Evolutionary conservation across 2,329 filamentous ascomycete genomes (phyloP), one percentile per base, ranked within the genome.

Genomic region (Exophiala aquamarina): DNA sequence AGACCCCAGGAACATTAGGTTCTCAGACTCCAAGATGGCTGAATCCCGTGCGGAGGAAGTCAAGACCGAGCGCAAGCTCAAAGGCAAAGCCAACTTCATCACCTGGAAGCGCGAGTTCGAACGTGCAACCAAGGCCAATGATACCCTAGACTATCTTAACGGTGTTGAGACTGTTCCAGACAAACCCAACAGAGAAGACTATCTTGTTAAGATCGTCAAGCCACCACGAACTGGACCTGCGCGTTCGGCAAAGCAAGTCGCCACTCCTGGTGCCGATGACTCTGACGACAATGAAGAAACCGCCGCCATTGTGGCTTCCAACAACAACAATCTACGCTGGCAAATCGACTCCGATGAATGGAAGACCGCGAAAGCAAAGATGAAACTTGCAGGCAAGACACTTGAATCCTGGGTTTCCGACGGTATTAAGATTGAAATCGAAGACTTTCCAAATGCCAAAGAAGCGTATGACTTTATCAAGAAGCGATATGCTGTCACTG

Each of bases 61-160:
- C n/a, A 47, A 34, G 11, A 2, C 7, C 14, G 37, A 21, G 4
- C 35, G 18, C 3, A 15, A 41, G 15, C 36, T 47, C 35, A 13
- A 47, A 41, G 44, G 44, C 3, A 26, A 47, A 18, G n/a, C 37
- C 35, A 47, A 47, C 36, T n/a, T 40, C 13, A 21, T 47, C 8
- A 13, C 13, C 4, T 47, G 44, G 44, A 41, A 4, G 5, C 23
- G 44, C 7, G 23, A 32, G 2, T 47, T 47, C 20, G 26, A 47
- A 28, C 44, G 44, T 40, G 44, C 44, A 2, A 21, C 44, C 11
- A 29, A 31, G n/a, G 26, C 21, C 9, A 31, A 13, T 10, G 44
- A 31, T 26, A 14, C 33, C 15, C 19, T 40, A 14, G 31, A 47
- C 2, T 9, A 31, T 15, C 44, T 47, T 15, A 47, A 3, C 4